These are phyloP conservation scores for Myxozyma neotropica DNA, from an alignment of 805 yeast genomes.

Conservation along the genomic window DNA sequence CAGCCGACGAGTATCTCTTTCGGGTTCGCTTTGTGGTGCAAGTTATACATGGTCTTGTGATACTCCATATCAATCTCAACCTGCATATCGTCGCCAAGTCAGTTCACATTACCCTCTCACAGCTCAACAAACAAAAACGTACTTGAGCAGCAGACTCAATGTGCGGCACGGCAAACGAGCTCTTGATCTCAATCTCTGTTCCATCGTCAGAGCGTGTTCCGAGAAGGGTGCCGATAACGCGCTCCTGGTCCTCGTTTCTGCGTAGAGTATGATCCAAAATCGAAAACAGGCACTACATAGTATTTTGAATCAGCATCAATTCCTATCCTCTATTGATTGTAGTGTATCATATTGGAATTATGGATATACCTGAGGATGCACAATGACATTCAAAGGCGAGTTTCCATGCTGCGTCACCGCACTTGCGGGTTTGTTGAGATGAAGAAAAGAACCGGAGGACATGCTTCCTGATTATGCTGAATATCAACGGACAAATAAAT, in stretches of 20 bases:
- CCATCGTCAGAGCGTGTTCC: conserved; percentile 87
- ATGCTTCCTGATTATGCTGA: background rate
- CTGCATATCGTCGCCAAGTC: background rate
- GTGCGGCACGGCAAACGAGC: conserved; percentile 81
- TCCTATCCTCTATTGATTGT: background rate
- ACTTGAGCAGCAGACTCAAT: conserved; percentile 68
- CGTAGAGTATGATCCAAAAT: conserved; percentile 71
- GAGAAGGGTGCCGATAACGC: conserved; percentile 79
- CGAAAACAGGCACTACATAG: conserved; percentile 53
- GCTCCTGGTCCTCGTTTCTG: conserved; percentile 52
- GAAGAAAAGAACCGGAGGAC: conserved; percentile 30
- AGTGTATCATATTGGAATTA: too few relatives aligned
- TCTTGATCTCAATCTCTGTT: conserved; percentile 67
- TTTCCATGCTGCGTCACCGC: conserved; percentile 6
- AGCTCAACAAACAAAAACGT: background rate
- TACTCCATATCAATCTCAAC: conserved; percentile 75
- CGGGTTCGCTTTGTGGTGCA: conserved; percentile 77
- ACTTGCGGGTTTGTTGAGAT: conserved; percentile 31
- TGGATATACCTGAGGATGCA: conserved; percentile 36
- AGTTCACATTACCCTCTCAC: background rate
- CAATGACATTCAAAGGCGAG: conserved; percentile 33
- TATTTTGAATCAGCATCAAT: background rate
- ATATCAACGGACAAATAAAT: background rate
- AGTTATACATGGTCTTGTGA: conserved; percentile 67
- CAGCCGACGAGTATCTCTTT: conserved; percentile 81